Evolutionary conservation across 257 asterid species (phyloP).

Genomic region (Gardenia jasminoides): DNA sequence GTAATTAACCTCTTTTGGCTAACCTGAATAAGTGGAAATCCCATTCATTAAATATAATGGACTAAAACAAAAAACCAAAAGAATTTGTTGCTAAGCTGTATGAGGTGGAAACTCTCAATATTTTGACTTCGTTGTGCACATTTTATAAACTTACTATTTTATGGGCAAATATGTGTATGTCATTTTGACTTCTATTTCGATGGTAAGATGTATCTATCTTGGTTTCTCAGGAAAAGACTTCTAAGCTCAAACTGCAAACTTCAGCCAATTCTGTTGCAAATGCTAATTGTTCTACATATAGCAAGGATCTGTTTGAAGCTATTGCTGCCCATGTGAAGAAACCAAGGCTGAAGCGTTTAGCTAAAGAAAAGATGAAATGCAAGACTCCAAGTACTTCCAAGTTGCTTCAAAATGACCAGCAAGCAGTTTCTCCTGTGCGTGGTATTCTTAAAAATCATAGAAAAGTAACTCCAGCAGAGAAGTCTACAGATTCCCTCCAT

Average conservation of each 20-base stretch:
- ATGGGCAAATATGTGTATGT: background rate
- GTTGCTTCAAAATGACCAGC: conserved; percentile 28
- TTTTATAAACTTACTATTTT: background rate
- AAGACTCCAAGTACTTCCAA: conserved; percentile 24
- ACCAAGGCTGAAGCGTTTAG: conserved; percentile 22
- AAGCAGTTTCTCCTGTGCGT: conserved; percentile 25
- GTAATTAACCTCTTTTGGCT: background rate
- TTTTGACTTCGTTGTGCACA: background rate
- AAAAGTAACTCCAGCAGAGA: conserved; percentile 18
- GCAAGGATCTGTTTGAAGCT: conserved; percentile 24
- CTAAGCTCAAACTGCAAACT: conserved; percentile 35
- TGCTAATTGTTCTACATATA: conserved; percentile 25
- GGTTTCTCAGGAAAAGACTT: conserved; percentile 44
- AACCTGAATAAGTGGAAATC: too few species aligned
- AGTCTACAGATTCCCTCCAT: conserved; percentile 23
- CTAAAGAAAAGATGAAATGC: conserved; percentile 27
- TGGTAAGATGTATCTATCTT: conserved; percentile 14
- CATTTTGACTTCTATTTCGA: background rate
- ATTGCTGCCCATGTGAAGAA: conserved; percentile 29
- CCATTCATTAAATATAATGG: too few species aligned
- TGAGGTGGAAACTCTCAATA: background rate
- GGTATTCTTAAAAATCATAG: conserved; percentile 37
- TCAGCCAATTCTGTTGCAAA: conserved; percentile 28
- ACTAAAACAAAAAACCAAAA: background rate
- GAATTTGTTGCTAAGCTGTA: background rate